A percentile compares a stretch with the other conserved stretches of the same genome.
Conservation (phyloP, 148 eudicot species). For the Suaeda aralocaspica region DNA sequence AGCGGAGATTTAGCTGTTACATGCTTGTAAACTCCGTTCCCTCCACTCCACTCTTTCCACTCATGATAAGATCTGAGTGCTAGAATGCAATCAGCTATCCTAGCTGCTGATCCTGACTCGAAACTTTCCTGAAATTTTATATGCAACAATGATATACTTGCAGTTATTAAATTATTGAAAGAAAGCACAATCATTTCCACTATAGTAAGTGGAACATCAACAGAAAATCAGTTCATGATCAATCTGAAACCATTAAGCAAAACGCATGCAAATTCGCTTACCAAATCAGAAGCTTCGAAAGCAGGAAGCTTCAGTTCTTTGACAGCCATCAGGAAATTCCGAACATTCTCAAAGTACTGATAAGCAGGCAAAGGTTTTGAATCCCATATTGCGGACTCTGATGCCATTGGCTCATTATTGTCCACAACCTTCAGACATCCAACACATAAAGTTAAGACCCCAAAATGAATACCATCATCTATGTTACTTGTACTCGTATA, state of each 20-base stretch:
- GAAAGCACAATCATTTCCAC: neutral
- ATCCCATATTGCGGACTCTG: constrained; percentile 55
- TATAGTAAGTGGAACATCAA: no score
- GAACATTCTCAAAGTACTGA: constrained; percentile 93
- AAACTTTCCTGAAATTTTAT: constrained; percentile 46
- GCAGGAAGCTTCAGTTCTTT: constrained; percentile 66
- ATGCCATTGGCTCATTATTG: constrained; percentile 34
- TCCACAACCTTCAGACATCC: constrained; percentile 54
- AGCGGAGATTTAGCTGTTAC: constrained; percentile 54
- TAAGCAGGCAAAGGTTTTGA: constrained; percentile 90
- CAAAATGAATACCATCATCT: neutral
- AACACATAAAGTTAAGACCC: neutral
- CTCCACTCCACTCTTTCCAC: constrained; percentile 70
- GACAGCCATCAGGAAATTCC: constrained; percentile 72
- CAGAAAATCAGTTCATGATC: neutral
- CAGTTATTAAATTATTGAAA: neutral
- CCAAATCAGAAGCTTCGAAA: constrained; percentile 83
- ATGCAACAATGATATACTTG: neutral
- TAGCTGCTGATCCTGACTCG: constrained; percentile 63
- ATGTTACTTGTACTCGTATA: no score
- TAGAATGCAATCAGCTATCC: constrained; percentile 82
- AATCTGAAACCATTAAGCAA: neutral
- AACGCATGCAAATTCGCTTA: constrained; percentile 74
- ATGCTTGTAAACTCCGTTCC: constrained; percentile 59
- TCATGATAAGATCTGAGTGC: constrained; percentile 75